Base-by-base conservation (phyloP, 2,329 filamentous ascomycete genomes). In the Talaromyces pinophilus region DNA sequence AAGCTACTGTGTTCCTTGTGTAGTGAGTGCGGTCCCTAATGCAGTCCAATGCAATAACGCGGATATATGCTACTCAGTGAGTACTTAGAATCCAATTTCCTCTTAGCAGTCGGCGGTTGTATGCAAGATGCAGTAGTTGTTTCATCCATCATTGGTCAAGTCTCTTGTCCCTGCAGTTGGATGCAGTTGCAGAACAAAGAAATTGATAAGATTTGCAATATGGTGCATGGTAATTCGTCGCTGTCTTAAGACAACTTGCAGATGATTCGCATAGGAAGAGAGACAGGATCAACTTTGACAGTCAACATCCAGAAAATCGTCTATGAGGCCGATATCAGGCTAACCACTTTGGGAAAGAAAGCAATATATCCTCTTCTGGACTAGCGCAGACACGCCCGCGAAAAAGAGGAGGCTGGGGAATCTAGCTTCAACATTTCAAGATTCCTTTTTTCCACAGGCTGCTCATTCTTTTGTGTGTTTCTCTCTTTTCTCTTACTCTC, bases 321-420 rank as follows among this genome's bases (percentile, higher is more conserved):
- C 50, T 50, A 28, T 28, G 22, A 50, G 0, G 8, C 13, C 30
- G 33, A 57, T 3, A 2, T 10, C 19, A 22, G n/a, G 40, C 54
- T 40, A 57, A 22, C 54, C 30, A 1, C 22, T 44, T 60, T 60
- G 2, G 40, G 57, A 15, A 60, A 60, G 22, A 46, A 60, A 57
- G 33, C 52, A 59, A 64, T 64, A 64, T 64, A 59, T 25, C 62
- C 62, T 44, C 0, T 35, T 59, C 30, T 5, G 62, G 62, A 59
- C 52, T 64, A 64, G 62, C 28, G 33, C 22, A 15, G 5, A 57
- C 62, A 40, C 61, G 48, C 25, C 46, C 35, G 35, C 38, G n/a
- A 59, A 63, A 63, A 59, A 48, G 54, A 64, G 62, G 62, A 38
- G 62, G 62, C 52, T 64, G 62, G 62, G 62, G 52, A 64, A 64